Base-by-base conservation (phyloP, 495 filamentous ascomycete genomes). In the Antarctomyces pellizariae region DNA sequence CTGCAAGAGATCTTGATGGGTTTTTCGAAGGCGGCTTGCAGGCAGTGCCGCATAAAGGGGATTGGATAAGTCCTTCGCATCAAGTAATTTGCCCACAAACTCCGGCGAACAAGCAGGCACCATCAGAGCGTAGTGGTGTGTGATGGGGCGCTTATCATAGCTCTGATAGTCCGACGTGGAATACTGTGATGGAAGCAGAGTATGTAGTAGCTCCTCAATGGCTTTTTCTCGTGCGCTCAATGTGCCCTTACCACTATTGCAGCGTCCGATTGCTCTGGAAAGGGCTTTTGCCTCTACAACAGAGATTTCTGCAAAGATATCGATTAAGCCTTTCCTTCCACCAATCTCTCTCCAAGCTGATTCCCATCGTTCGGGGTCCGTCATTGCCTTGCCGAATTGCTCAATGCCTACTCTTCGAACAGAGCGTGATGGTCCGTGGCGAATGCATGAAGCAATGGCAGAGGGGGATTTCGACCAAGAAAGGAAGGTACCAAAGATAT, bases 261-360 rank as follows among this genome's bases (percentile, higher is more conserved):
- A 41, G 12, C 22, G 9, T 17, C 31, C 33, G 5, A 41, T 31
- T 10, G 28, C 31, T n/a, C 11, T 16, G 18, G 31, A 26, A 13
- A 41, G 30, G 25, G 28, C 21, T 17, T 38, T 32, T n/a, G 38
- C 36, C 14, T 38, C 38, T 25, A 7, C 27, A 2, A 41, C 38
- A 14, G 38, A 41, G 20, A 31, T 30, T 13, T 18, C 18, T 23
- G 38, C 29, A 11, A 38, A 21, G 24, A 39, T 20, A 29, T 26
- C 13, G 17, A 39, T 26, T 25, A 41, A 26, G 11, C 36, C 36
- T 22, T 29, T 18, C 16, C 28, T 32, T 22, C 38, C 38, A 13
- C 36, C 36, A 4, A 30, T 26, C 2, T 25, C 25, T 8, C 22
- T 28, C 38, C 38, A 41, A 19, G 21, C 25, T 7, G 22, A 16